These are phyloP conservation scores for Saturnispora serradocipensis DNA, from an alignment of 805 yeast genomes.

Conservation along the genomic window DNA sequence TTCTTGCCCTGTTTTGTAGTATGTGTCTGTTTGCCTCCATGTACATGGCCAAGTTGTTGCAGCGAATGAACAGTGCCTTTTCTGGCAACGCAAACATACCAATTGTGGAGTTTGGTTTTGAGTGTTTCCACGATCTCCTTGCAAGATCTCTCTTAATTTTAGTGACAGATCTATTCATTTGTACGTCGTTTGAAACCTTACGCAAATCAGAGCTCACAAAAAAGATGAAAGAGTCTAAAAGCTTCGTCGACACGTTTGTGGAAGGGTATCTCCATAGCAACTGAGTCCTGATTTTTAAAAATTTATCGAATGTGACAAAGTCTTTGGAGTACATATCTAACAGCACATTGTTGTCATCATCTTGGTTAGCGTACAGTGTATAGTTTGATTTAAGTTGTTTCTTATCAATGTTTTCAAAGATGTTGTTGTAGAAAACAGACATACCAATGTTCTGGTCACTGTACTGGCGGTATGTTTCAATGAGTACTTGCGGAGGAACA, in stretches of 20 bases:
- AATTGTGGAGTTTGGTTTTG: constrained; percentile 46
- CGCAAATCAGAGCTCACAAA: constrained; percentile 47
- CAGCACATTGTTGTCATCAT: constrained; percentile 37
- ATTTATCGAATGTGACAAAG: constrained; percentile 61
- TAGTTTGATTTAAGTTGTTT: constrained; percentile 61
- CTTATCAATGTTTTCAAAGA: constrained; percentile 67
- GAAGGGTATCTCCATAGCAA: constrained; percentile 85
- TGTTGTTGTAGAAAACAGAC: constrained; percentile 67
- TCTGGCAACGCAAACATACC: constrained; percentile 65
- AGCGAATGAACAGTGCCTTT: constrained; percentile 61
- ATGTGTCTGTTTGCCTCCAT: constrained; percentile 83
- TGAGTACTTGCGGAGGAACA: constrained; percentile 79
- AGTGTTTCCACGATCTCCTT: constrained; percentile 86
- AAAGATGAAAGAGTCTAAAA: constrained; percentile 66
- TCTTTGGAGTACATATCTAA: constrained; percentile 67
- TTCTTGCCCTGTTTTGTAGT: constrained; percentile 34
- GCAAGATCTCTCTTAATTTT: constrained; percentile 80
- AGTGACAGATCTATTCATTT: constrained; percentile 40
- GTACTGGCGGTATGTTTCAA: constrained; percentile 74
- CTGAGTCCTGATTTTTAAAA: constrained; percentile 71
- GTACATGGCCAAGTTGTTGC: constrained; percentile 70
- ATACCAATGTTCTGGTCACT: constrained; percentile 61
- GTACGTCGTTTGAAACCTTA: constrained; percentile 13
- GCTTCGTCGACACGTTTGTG: constrained; percentile 63
- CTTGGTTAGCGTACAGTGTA: constrained; percentile 49